These are phyloP conservation scores for Gentiana macrophylla DNA, from an alignment of 257 asterid genomes.

Conservation along the genomic window DNA sequence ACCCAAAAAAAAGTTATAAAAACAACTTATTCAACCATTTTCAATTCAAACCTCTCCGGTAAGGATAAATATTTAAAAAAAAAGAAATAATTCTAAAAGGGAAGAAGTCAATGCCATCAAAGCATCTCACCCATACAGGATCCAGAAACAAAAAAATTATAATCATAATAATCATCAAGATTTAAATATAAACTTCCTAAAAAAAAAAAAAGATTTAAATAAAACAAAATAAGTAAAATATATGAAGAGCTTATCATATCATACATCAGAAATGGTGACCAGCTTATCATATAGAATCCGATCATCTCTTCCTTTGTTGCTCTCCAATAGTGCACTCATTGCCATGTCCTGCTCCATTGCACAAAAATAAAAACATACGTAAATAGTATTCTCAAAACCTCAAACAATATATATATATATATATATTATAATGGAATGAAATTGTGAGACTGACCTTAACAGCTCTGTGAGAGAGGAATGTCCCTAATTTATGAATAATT, in stretches of 20 bases:
- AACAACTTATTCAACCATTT: too few relatives aligned
- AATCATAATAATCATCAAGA: too few relatives aligned
- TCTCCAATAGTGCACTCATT: constrained; percentile 77
- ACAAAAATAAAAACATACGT: neutral
- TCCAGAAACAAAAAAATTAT: too few relatives aligned
- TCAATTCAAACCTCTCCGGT: too few relatives aligned
- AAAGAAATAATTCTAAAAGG: too few relatives aligned
- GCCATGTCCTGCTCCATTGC: constrained; percentile 52
- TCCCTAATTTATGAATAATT: constrained; percentile 79
- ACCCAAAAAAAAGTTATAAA: too few relatives aligned
- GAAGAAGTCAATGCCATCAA: too few relatives aligned
- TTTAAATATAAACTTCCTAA: too few relatives aligned
- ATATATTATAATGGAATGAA: neutral
- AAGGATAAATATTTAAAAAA: too few relatives aligned
- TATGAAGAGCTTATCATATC: neutral
- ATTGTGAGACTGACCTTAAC: constrained; percentile 57
- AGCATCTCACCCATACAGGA: too few relatives aligned
- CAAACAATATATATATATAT: neutral
- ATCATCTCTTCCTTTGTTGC: constrained; percentile 75
- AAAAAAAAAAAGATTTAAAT: too few relatives aligned
- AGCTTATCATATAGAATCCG: constrained; percentile 69
- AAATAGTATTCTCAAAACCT: neutral
- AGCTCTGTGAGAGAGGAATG: constrained; percentile 69
- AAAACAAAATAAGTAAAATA: too few relatives aligned
- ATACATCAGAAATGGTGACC: constrained; percentile 29